Evolutionary conservation across 1,284 basidiomycete genomes (phyloP), one percentile per base, ranked within the genome.

Genomic region (Marasmius sp.): DNA sequence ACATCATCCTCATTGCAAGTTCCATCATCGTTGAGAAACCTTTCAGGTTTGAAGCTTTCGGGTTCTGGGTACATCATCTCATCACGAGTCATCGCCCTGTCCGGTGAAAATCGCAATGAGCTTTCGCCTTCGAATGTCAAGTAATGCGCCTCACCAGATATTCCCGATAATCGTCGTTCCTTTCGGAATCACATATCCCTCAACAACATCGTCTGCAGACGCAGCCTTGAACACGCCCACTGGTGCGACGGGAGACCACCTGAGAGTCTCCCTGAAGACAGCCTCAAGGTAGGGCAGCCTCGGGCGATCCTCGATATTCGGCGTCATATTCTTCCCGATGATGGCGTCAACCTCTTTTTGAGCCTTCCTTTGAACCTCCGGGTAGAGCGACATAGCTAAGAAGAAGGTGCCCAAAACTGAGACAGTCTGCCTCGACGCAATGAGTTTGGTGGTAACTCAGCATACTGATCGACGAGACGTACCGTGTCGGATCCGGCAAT

Each of bases 1-100:
- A 54, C 20, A 6, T 54, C 34, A 34, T 54, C 52, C 7, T 54
- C 52, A 37, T 66, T 57, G 10, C 57, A 63, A 36, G 57, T 64
- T 1, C 65, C 65, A 27, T 62, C 61, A n/a, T 57, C 33, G 12
- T 53, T 43, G 2, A 66, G n/a, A 43, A 62, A 66, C 12, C 65
- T 53, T 9, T 66, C 65, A 2, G 65, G 63, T 5, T 58, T 60
- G 43, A 64, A 66, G 14, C 27, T 18, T n/a, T 61, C 45, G 1
- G 65, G 61, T 9, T 62, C 51, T 18, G 65, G 58, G 43, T 64
- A 66, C 16, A 58, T 37, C 1, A 9, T 45, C 57, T 63, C 34
- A 38, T 54, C 52, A 5, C 52, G 52, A 8, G 52, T 54, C 52
- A 54, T 54, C 18, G 52, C 52, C 52, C 52, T 54, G 8, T n/a